phyloP scores from a whole-genome alignment of 139 green algal genomes.

The Yamagishiella unicocca region DNA sequence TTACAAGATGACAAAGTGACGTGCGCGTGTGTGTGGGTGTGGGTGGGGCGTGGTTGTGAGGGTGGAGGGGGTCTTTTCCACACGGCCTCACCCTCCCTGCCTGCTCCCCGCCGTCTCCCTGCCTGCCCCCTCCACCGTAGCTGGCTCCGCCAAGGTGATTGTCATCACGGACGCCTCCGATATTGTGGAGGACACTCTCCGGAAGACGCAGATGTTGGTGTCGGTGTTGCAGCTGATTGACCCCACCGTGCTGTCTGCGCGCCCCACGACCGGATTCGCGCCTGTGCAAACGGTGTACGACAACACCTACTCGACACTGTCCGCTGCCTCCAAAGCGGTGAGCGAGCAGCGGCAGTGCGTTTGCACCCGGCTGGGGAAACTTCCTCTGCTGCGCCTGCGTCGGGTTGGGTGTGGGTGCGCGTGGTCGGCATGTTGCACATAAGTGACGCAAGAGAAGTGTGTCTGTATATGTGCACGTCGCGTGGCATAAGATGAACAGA shows the following conservation, averaged over 20 bases:
- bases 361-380: not conserved
- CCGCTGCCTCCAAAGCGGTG: not conserved
- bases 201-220: not conserved
- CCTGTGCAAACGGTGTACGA: constrained; percentile 8
- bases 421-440: not conserved
- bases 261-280: not conserved
- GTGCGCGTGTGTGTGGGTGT: not conserved
- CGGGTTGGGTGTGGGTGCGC: not conserved
- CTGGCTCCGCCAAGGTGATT: not conserved
- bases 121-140: not conserved
- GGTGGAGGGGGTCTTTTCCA: not conserved
- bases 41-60: not conserved
- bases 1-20: not conserved
- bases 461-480: not conserved
- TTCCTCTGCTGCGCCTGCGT: not conserved
- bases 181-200: not conserved
- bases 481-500: not conserved
- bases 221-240: not conserved
- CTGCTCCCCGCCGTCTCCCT: not conserved
- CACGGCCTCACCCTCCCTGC: not conserved
- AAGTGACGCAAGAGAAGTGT: not conserved
- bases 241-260: not conserved
- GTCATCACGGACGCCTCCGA: not conserved
- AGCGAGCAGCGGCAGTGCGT: not conserved
- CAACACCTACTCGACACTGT: not conserved